phyloP scores from a whole-genome alignment of 2,329 filamentous ascomycete genomes.

The Rutstroemia sp. region DNA sequence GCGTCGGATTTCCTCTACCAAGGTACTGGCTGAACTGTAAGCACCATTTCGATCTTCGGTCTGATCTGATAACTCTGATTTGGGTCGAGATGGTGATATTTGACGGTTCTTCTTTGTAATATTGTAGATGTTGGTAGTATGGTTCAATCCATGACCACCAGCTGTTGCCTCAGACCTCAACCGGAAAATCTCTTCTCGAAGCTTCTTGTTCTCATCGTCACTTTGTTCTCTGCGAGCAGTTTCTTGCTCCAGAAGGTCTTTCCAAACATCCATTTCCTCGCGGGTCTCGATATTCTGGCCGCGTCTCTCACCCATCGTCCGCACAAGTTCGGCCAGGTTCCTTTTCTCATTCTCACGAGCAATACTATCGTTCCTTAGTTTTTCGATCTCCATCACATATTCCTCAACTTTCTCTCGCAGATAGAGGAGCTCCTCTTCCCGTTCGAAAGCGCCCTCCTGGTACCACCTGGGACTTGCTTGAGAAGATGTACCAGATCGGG shows the following conservation, averaged over 20 bases:
- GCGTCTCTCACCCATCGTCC: slow-evolving; percentile 49
- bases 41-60: slow-evolving; percentile 44
- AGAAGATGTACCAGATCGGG: slow-evolving; percentile 47
- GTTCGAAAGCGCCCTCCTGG: slow-evolving; percentile 53
- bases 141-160: slow-evolving; percentile 37
- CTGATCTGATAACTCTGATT: slow-evolving; percentile 38
- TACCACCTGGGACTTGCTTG: slow-evolving; percentile 49
- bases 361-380: slow-evolving; percentile 69
- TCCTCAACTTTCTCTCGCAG: slow-evolving; percentile 80
- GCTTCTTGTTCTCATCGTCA: slow-evolving; percentile 77
- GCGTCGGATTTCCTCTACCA: slow-evolving; percentile 67
- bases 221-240: slow-evolving; percentile 81
- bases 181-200: slow-evolving; percentile 78
- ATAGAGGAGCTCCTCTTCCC: slow-evolving; percentile 81
- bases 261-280: slow-evolving; percentile 79
- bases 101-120: slow-evolving; percentile 47
- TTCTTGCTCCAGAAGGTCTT: slow-evolving; percentile 88
- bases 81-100: slow-evolving; percentile 37
- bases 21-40: slow-evolving; percentile 53
- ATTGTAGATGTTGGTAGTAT: slow-evolving; percentile 61
- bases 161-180: slow-evolving; percentile 50
- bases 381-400: slow-evolving; percentile 76
- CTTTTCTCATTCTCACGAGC: slow-evolving; percentile 78
- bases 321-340: slow-evolving; percentile 75
- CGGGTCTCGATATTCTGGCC: slow-evolving; percentile 41